Base-by-base conservation (phyloP, 2,329 filamentous ascomycete genomes). In the Sphaceloma murrayae region DNA sequence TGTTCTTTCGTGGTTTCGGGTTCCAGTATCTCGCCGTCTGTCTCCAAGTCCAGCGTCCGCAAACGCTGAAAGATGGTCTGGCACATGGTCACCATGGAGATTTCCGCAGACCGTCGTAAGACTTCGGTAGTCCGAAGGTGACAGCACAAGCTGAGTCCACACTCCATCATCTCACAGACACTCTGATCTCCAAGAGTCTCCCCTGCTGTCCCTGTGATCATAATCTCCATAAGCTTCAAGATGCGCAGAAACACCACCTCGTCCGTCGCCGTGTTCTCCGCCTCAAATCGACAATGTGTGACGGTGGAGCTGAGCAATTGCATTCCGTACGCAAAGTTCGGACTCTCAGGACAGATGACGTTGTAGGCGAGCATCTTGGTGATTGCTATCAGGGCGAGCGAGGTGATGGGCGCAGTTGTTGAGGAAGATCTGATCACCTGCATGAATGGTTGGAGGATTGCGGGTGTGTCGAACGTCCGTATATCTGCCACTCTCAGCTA, bases 161-260 rank as follows among this genome's bases (percentile, higher is more conserved):
- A 89, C 61, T 94, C 91, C 89, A 98, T 96, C 87, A 98, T 96
- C 61, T 95, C 87, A 60, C 93, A 98, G 8, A 98, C 87, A 58
- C 89, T 96, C 66, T 96, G 89, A 56, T 98, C 91, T 47, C 89
- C 93, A n/a, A 98, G 69, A 8, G 96, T 77, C 52, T 93, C 82
- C 27, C 91, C 91, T 21, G 89, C 87, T 0, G 88, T 85, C 0
- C 91, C 85, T 11, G 88, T 93, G 56, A 98, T 81, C 83, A 98
- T 95, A 57, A 87, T 85, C 64, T 98, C 91, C 91, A 98, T 98
- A 34, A 98, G 74, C 59, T 94, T 91, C 48, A 98, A 65, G 55
- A 98, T 96, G 66, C 93, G 82, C 46, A 96, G 69, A 45, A 96
- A 73, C 10, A 98, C 93, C 43, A 96, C 87, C 63, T 98, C 91